These are phyloP conservation scores for Amanita molliuscula DNA, from an alignment of 768 basidiomycete genomes.

Conservation along the genomic window DNA sequence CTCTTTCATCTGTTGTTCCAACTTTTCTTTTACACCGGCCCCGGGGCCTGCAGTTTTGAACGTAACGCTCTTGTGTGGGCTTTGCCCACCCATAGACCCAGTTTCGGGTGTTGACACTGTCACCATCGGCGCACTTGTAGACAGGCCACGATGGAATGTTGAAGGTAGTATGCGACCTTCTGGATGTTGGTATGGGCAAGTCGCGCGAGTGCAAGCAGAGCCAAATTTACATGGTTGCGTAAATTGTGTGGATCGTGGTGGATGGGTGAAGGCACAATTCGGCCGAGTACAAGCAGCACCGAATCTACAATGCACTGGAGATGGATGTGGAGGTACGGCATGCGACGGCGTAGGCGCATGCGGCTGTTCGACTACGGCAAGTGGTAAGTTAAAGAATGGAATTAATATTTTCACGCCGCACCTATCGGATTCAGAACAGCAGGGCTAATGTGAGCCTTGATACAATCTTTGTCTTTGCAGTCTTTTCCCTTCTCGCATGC, in stretches of 20 bases:
- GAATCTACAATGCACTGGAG: conserved; percentile 50
- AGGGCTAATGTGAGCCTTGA: conserved; percentile 85
- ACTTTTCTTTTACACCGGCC: conserved; percentile 34
- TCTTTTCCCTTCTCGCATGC: conserved; percentile 82
- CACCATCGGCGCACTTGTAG: conserved; percentile 48
- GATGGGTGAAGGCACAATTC: conserved; percentile 61
- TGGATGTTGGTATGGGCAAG: conserved; percentile 89
- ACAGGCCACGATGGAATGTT: conserved; percentile 72
- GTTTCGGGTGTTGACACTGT: conserved; percentile 52
- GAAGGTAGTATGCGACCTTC: conserved; percentile 73
- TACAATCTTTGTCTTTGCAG: conserved; percentile 91
- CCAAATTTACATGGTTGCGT: conserved; percentile 73
- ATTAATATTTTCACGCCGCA: conserved; percentile 18
- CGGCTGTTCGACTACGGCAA: conserved; percentile 23
- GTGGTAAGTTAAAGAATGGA: conserved; percentile 8
- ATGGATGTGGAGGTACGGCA: conserved; percentile 18
- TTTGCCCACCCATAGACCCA: conserved; percentile 53
- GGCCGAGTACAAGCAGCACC: conserved; percentile 63
- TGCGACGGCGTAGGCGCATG: conserved; percentile 24
- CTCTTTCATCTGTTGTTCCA: conserved; percentile 40
- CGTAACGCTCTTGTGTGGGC: conserved; percentile 59
- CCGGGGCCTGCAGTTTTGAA: conserved; percentile 45
- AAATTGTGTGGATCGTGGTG: conserved; percentile 28
- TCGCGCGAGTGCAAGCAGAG: conserved; percentile 71
- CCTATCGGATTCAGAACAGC: conserved; percentile 63